A percentile compares a stretch with the other conserved stretches of the same genome.
Conservation (phyloP, 805 yeast species). For the Starmera caribaea region DNA sequence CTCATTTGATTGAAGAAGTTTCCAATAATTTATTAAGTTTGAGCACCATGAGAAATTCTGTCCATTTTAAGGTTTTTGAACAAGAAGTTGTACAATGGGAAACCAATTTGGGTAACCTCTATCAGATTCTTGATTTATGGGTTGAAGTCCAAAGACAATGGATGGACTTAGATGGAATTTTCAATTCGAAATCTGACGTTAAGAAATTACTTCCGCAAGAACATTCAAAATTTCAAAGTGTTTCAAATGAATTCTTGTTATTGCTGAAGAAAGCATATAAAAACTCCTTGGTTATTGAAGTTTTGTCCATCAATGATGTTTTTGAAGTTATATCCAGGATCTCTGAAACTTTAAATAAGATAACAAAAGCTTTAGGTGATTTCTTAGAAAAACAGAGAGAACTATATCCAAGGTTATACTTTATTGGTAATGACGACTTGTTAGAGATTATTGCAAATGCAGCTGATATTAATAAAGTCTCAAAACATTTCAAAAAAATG, state of each 20-base stretch:
- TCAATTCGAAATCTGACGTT: constrained; percentile 51
- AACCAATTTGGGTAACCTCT: constrained; percentile 39
- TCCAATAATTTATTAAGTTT: constrained; percentile 54
- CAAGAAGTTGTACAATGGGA: constrained; percentile 48
- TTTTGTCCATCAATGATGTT: constrained; percentile 40
- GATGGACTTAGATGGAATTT: constrained; percentile 77
- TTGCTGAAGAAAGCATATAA: constrained; percentile 40
- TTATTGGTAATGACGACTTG: constrained; percentile 85
- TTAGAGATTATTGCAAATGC: constrained; percentile 72
- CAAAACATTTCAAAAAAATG: constrained; percentile 59
- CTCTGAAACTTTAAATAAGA: constrained; percentile 43
- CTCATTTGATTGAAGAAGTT: constrained; percentile 43
- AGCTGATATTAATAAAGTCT: constrained; percentile 33
- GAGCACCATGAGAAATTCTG: constrained; percentile 61
- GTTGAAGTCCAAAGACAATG: constrained; percentile 82
- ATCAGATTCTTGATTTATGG: constrained; percentile 56
- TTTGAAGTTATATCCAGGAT: constrained; percentile 36
- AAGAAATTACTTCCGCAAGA: constrained; percentile 60
- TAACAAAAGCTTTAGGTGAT: constrained; percentile 60
- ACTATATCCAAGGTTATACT: constrained; percentile 71
- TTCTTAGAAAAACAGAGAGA: constrained; percentile 76
- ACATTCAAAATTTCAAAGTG: constrained; percentile 49
- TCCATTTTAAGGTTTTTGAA: constrained; percentile 50
- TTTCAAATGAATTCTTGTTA: constrained; percentile 51
- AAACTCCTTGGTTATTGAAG: constrained; percentile 44